Evolutionary conservation across 2,329 filamentous ascomycete species (phyloP).

Genomic region (Geoglossum cookeanum): DNA sequence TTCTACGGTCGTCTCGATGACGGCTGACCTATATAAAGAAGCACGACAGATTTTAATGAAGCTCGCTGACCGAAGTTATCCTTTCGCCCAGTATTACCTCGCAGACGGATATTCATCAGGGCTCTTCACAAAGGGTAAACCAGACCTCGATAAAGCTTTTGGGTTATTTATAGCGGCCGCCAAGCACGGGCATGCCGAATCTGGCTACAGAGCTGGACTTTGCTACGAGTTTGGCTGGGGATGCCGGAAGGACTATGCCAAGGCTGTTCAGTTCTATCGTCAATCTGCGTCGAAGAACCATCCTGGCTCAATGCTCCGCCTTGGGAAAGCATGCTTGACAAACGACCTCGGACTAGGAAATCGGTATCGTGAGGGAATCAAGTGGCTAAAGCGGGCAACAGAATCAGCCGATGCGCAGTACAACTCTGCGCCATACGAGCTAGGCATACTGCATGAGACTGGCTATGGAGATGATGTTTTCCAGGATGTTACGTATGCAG

Average conservation of each 20-base stretch:
- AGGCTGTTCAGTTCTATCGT: constrained; percentile 85
- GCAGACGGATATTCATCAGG: constrained; percentile 88
- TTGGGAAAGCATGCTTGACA: constrained; percentile 76
- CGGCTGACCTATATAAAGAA: constrained; percentile 57
- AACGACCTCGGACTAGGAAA: constrained; percentile 73
- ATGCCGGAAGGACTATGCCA: constrained; percentile 69
- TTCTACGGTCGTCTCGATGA: constrained; percentile 30
- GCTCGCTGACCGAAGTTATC: constrained; percentile 72
- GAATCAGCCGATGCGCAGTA: constrained; percentile 85
- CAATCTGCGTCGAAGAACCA: constrained; percentile 84
- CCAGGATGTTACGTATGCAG: constrained; percentile 73
- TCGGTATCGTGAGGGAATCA: constrained; percentile 76
- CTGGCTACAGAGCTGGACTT: constrained; percentile 76
- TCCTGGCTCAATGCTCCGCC: constrained; percentile 80
- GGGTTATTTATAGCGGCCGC: constrained; percentile 81
- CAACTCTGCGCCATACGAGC: constrained; percentile 79
- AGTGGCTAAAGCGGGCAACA: constrained; percentile 86
- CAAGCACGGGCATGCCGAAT: constrained; percentile 94
- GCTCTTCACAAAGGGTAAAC: constrained; percentile 78
- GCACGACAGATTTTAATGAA: constrained; percentile 77
- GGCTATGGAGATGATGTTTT: constrained; percentile 94
- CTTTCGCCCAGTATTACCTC: constrained; percentile 95
- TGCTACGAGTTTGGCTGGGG: constrained; percentile 99
- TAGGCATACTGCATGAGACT: constrained; percentile 72
- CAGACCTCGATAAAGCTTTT: constrained; percentile 82